Evolutionary conservation across 352 stramenopile species (phyloP), one percentile per base, ranked within the genome.

Genomic region (Globisporangium recalcitrans): DNA sequence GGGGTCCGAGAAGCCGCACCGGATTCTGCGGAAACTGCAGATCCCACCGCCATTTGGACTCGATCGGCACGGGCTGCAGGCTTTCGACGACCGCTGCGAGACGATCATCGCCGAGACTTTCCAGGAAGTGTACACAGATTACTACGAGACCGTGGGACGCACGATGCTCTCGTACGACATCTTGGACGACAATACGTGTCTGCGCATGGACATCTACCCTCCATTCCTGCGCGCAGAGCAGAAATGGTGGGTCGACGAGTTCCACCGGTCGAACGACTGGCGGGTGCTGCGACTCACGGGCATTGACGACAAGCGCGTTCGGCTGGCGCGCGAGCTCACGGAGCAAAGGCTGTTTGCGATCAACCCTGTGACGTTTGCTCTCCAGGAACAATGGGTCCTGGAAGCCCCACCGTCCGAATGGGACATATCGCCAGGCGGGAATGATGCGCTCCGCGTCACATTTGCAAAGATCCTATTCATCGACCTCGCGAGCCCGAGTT

Each of bases 91-190:
- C 42, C 65, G 74, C 16, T 92, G 82, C 32, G 80, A 95, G 67
- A 52, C 65, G 1, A 72, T 91, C 71, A 83, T 94, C 36, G 73
- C 84, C 4, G 72, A 84, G 1, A 83, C 87, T 40, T 91, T 91
- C 48, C 78, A 93, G 58, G 78, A 93, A 51, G 71, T 92, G 0
- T 91, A 93, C 51, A 65, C 56, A 0, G 78, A 91, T 38, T 96
- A 96, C 70, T 88, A 85, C 53, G 75, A 87, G 60, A 90, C 75
- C 0, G 68, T 88, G 16, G 91, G 84, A 0, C 82, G 85, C 13
- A 77, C 82, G 24, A 94, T 97, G 77, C 72, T 98, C 7, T 70
- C 91, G 29, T 98, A 97, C 59, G 85, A 94, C 58, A 66, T 98
- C 3, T 65, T 93, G 10, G 88, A 97, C 60, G 77, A 81, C 0